Base-by-base conservation (phyloP, 1,139 yeast genomes). In the Geotrichum candidum region DNA sequence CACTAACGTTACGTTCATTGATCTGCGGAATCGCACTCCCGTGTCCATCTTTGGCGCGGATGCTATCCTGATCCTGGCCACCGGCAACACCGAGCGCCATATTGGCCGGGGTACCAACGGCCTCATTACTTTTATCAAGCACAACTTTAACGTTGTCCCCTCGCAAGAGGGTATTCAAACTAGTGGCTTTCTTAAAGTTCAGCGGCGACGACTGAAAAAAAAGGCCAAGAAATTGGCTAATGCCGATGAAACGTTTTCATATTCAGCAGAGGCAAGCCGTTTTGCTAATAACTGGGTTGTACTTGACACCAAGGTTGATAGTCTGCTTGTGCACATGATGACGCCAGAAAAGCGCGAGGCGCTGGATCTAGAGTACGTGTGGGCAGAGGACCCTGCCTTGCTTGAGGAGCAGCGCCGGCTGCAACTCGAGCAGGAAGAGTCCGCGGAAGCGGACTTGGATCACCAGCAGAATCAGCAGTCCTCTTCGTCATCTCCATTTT, bases 11-110 rank as follows among this genome's bases (percentile, higher is more conserved):
- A 72, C 76, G 53, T 70, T 91, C 0, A 83, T 88, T 67, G 96
- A 85, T 68, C 72, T 82, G 61, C 73, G 84, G 63, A 73, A 80
- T 53, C 78, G 77, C 33, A 82, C 80, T 56, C 80, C 81, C 2
- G 81, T 80, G 2, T 77, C 78, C 9, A 77, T 81, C 0, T 69
- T 74, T 51, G 81, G 79, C 41, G 75, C 70, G 62, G 74, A 59
- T 65, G 80, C 68, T 68, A 79, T 63, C 68, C 82, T 88, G 76
- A 75, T 91, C 4, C 75, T 92, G 1, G 82, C 86, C n/a, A 82
- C 95, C 0, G 97, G 96, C 1, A 87, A 86, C 70, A 85, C 94
- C 33, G 83, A 84, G 53, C 85, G 83, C 65, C 98, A 92, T 74
- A 76, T 90, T 29, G 85, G 81, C 68, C 86, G 85, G 63, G 92